Percentiles rank a stretch among this genome's conserved stretches.
Conservation (phyloP, 1,284 basidiomycete species). For the Microbotryomycetes sp. region DNA sequence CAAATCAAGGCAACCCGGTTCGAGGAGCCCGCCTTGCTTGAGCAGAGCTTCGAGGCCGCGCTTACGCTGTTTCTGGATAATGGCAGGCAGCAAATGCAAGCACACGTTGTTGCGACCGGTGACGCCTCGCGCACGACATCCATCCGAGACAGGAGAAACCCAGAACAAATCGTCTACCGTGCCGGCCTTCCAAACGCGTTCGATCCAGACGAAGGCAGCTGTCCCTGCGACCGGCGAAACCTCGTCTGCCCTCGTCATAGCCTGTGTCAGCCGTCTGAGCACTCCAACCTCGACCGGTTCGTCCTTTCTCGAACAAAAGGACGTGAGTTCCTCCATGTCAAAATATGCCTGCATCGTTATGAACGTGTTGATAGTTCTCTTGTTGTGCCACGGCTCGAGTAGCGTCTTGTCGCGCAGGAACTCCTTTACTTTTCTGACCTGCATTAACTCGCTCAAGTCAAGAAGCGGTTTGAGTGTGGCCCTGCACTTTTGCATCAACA, state of each 20-base stretch:
- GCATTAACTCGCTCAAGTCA: conserved; percentile 4
- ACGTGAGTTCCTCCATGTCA: neutral
- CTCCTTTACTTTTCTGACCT: neutral
- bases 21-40: conserved; percentile 5
- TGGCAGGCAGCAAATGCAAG: conserved; percentile 13
- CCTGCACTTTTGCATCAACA: conserved; percentile 7
- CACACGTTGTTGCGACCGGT: conserved; percentile 11
- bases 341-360: conserved; percentile 12
- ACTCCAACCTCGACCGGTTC: conserved; percentile 4
- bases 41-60: conserved; percentile 9
- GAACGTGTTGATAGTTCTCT: conserved; percentile 14
- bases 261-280: conserved; percentile 5
- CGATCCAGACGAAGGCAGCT: conserved; percentile 17
- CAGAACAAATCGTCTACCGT: conserved; percentile 4
- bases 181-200: conserved; percentile 8
- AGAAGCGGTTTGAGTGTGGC: conserved; percentile 13
- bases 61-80: conserved; percentile 11
- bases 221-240: conserved; percentile 18
- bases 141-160: conserved; percentile 13
- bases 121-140: neutral
- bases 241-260: conserved; percentile 23
- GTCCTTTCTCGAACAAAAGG: neutral
- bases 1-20: neutral
- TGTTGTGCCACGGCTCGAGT: conserved; percentile 21
- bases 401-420: conserved; percentile 12